Evolutionary conservation across 768 basidiomycete species (phyloP).

Genomic region (Suillus lakei): DNA sequence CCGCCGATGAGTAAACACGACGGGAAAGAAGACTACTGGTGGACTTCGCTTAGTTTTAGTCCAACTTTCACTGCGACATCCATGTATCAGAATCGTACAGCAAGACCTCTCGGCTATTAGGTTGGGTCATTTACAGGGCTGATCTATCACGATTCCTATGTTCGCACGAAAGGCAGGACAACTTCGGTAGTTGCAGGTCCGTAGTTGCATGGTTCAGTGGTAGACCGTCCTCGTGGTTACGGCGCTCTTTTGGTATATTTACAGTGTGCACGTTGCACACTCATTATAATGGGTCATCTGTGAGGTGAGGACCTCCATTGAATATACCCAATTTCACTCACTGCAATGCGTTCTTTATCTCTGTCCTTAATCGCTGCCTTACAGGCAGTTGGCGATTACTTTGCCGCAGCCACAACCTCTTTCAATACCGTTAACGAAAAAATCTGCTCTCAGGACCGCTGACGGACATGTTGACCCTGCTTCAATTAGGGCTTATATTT

Average conservation of each 20-base stretch:
- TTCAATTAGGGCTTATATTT: slow-evolving; percentile 19
- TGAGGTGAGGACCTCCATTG: not conserved
- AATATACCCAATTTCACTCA: not conserved
- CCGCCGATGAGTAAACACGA: not conserved
- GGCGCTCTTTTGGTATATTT: not conserved
- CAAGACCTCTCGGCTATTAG: not conserved
- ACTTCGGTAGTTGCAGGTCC: not conserved
- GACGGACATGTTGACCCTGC: slow-evolving; percentile 24
- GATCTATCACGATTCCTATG: not conserved
- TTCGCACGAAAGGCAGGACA: not conserved
- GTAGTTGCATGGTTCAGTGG: not conserved
- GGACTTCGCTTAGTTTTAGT: not conserved
- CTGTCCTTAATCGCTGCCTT: slow-evolving; percentile 14
- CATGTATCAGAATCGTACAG: not conserved
- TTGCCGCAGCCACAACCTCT: slow-evolving; percentile 18
- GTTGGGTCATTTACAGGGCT: not conserved
- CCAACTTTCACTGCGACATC: not conserved
- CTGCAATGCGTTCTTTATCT: slow-evolving; percentile 18
- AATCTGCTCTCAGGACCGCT: slow-evolving; percentile 9
- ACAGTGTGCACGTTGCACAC: not conserved
- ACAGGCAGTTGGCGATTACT: slow-evolving; percentile 21
- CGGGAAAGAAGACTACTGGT: not conserved
- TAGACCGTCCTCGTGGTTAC: not conserved
- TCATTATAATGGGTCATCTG: not conserved
- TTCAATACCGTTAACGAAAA: slow-evolving; percentile 24